Percentiles rank a stretch among this genome's conserved stretches.
Evolutionary conservation across 2,329 filamentous ascomycete species (phyloP).

Genomic region (Coccinonectria pachysandricola): DNA sequence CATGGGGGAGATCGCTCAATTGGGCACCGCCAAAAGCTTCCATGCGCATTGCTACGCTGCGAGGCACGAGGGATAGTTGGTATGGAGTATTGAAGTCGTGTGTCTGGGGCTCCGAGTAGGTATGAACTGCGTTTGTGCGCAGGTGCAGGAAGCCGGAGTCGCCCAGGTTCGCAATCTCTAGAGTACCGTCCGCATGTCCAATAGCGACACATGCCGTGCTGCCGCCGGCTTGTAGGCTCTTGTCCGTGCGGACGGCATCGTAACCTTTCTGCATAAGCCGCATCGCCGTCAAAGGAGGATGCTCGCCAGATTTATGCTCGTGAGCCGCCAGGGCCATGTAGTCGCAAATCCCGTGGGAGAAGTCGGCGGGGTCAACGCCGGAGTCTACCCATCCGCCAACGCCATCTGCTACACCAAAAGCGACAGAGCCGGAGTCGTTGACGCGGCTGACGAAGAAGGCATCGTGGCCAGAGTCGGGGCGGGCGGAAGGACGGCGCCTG

Average conservation of each 20-base stretch:
- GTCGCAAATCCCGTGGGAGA: constrained; percentile 86
- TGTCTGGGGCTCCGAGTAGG: constrained; percentile 76
- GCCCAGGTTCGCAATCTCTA: constrained; percentile 88
- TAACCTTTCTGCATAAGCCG: constrained; percentile 76
- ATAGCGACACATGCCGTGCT: constrained; percentile 88
- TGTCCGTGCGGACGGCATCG: constrained; percentile 66
- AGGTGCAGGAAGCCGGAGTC: constrained; percentile 91
- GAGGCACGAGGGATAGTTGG: constrained; percentile 81
- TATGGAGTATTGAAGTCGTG: constrained; percentile 98
- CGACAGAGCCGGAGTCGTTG: constrained; percentile 60
- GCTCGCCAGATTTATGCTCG: constrained; percentile 34
- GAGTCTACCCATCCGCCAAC: constrained; percentile 93
- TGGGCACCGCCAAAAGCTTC: constrained; percentile 74
- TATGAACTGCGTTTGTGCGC: constrained; percentile 74
- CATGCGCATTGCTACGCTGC: constrained; percentile 67
- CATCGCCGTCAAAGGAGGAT: constrained; percentile 45
- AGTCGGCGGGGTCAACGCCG: constrained; percentile 87
- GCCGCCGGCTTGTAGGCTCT: constrained; percentile 67
- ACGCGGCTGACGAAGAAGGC: constrained; percentile 85
- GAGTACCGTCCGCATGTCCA: constrained; percentile 57
- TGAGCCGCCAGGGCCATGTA: constrained; percentile 77
- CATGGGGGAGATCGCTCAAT: constrained; percentile 72
- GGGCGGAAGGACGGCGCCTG: constrained; percentile 26
- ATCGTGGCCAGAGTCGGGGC: constrained; percentile 82
- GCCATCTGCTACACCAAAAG: constrained; percentile 85